Evolutionary conservation across 2,329 filamentous ascomycete species (phyloP), one percentile per base, ranked within the genome.

Genomic region (Scedosporium minutisporum): DNA sequence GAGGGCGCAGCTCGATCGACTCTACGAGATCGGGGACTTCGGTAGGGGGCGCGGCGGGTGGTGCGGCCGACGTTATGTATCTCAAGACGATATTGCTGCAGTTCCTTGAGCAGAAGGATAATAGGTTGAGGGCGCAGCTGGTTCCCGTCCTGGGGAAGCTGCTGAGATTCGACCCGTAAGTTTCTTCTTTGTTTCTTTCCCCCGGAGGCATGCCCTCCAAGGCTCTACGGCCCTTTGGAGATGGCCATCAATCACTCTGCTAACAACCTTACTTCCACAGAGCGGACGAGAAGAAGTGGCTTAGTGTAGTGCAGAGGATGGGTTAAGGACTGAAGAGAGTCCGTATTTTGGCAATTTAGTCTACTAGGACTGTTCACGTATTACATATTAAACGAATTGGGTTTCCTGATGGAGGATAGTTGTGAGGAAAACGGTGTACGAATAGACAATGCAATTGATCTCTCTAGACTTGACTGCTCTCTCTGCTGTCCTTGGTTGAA

Each of bases 51-150:
- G 67, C 67, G n/a, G 64, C 69, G 3, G 64, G 63, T 4, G 69
- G 68, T 18, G 65, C 69, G 14, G 71, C 77, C 4, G 84, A 87
- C 64, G 78, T 79, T 44, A 81, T 85, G 65, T 93, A 95, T 69
- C 75, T 93, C 62, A 93, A 92, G 80, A 92, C 90, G 7, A 89
- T 93, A 62, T 74, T 95, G 67, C 74, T 95, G 66, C 89, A 93
- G 73, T 93, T 93, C 72, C 73, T 95, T 66, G 88, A 93, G 77
- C 87, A 90, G 67, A 90, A 86, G 76, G 90, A 93, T 71, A 89
- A 87, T 72, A 89, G 85, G 76, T 78, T 90, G 68, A 84, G 91
- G 68, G 81, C 85, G 65, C 88, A 91, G 77, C 79, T 93, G 66
- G 87, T 95, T 63, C 89, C 89, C 0, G 89, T 93, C 41, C 73